Conservation (phyloP, 2,329 filamentous ascomycete species). For the Ophiocordyceps polyrhachis-furcata region DNA sequence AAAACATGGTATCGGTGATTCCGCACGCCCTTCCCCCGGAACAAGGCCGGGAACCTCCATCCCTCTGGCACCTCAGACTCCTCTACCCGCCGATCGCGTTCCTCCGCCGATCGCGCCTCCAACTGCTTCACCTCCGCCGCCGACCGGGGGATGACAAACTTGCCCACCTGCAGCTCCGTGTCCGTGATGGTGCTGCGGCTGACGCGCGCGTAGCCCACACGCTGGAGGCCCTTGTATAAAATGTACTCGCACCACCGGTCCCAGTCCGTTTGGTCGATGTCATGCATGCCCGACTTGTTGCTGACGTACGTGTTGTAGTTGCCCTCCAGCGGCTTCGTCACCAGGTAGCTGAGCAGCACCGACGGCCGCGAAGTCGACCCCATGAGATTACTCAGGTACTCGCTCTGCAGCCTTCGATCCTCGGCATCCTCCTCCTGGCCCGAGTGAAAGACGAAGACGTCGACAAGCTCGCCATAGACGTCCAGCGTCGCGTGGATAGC, state of each 20-base stretch:
- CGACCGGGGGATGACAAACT: conserved; percentile 63
- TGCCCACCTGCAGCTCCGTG: conserved; percentile 90
- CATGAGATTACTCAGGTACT: conserved; percentile 82
- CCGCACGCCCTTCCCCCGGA: conserved; percentile 69
- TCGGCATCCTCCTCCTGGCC: conserved; percentile 94
- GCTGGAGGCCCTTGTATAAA: conserved; percentile 71
- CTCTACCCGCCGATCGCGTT: conserved; percentile 37
- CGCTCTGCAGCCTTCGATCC: conserved; percentile 68
- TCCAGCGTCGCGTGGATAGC: conserved; percentile 94
- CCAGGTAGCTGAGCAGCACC: conserved; percentile 78
- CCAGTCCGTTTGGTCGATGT: conserved; percentile 85
- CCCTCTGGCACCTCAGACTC: conserved; percentile 63
- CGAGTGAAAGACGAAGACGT: conserved; percentile 96
- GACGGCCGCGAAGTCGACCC: conserved; percentile 60
- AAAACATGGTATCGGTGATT: conserved; percentile 93
- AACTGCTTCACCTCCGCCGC: conserved; percentile 33
- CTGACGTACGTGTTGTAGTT: conserved; percentile 97
- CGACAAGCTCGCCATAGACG: conserved; percentile 73
- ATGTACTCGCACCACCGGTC: conserved; percentile 99
- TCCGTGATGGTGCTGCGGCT: conserved; percentile 86
- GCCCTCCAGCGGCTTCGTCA: conserved; percentile 73
- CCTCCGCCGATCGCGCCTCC: conserved; percentile 25
- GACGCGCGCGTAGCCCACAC: conserved; percentile 78
- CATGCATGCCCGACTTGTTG: conserved; percentile 73
- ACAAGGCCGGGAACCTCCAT: conserved; percentile 66